Base-by-base conservation (phyloP, 2,329 filamentous ascomycete genomes). In the Beauveria pseudobassiana region DNA sequence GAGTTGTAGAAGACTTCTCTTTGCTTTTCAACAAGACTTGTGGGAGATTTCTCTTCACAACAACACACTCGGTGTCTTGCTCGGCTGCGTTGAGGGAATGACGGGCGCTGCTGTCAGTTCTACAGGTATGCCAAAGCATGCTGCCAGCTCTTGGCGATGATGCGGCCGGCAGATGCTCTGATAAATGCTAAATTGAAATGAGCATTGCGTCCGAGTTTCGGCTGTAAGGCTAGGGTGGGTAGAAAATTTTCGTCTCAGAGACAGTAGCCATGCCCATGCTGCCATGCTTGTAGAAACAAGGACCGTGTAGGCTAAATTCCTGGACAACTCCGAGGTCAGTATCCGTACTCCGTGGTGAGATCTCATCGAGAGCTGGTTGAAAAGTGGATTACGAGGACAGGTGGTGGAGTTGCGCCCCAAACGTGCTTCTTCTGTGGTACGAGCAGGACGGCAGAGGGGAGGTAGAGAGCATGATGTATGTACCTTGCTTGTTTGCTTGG, bases 331-430 rank as follows among this genome's bases (percentile, higher is more conserved):
- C 57, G 26, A 53, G 49, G 48, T 42, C 53, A 60, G 34, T 4
- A 34, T 34, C 30, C 10, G 30, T 14, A 38, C 34, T 38, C 12
- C 12, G 34, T 60, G 42, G 40, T 48, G 38, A 53, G 58, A 60
- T 60, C 58, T 60, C 24, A 54, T 60, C 58, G 58, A 54, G 14
- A 50, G 30, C 22, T 51, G 46, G 34, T 45, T 28, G 56, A 60
- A 60, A 60, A 26, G 58, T 43, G 50, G 58, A n/a, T n/a, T 42
- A 10, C 40, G 9, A 49, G 24, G 20, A 43, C 40, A 34, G 40
- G 46, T 60, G 58, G 48, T 52, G 57, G 56, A 59, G 48, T 28
- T 38, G 34, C 48, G 38, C 56, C 56, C 38, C 56, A 51, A 59
- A 52, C 56, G 38, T 51, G 56, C 34, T 52, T 26, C 56, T 42